These are phyloP conservation scores for Pisolithus marmoratus DNA, from an alignment of 768 basidiomycete species.

Conservation along the genomic window DNA sequence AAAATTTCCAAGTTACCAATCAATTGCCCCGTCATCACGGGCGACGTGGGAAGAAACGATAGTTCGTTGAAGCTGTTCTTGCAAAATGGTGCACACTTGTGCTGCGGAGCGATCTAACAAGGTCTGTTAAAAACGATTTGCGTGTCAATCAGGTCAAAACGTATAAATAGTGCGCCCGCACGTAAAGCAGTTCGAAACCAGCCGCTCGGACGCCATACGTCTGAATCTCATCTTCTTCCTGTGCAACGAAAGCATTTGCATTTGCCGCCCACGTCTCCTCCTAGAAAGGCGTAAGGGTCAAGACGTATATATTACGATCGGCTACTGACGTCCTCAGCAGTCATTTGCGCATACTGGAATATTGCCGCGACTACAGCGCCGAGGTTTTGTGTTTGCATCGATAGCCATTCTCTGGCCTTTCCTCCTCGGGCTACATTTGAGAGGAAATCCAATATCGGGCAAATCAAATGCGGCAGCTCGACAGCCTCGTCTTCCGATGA, in stretches of 20 bases:
- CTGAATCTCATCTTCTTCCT: slow-evolving; percentile 90
- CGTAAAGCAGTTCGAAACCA: slow-evolving; percentile 77
- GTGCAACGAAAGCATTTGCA: slow-evolving; percentile 87
- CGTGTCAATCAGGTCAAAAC: slow-evolving; percentile 1
- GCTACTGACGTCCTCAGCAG: slow-evolving; percentile 72
- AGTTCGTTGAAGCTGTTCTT: slow-evolving; percentile 47
- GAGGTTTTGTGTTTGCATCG: slow-evolving; percentile 40
- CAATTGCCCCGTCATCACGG: slow-evolving; percentile 46
- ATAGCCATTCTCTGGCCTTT: slow-evolving; percentile 61
- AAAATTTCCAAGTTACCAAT: slow-evolving; percentile 48
- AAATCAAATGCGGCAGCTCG: slow-evolving; percentile 71
- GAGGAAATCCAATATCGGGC: slow-evolving; percentile 77
- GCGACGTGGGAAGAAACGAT: slow-evolving; percentile 51
- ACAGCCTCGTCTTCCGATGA: slow-evolving; percentile 74
- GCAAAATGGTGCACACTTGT: slow-evolving; percentile 47
- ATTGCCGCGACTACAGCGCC: slow-evolving; percentile 46
- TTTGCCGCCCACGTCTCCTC: slow-evolving; percentile 89
- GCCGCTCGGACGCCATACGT: slow-evolving; percentile 78
- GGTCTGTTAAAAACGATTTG: slow-evolving; percentile 31
- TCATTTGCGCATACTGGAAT: slow-evolving; percentile 80
- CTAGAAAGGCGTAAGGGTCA: slow-evolving; percentile 34
- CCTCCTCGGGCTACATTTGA: slow-evolving; percentile 60
- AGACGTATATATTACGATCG: background rate
- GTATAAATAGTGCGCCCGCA: slow-evolving; percentile 27
- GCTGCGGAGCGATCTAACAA: slow-evolving; percentile 52